Conservation (phyloP, 2,329 filamentous ascomycete species). For the Canariomyces notabilis region DNA sequence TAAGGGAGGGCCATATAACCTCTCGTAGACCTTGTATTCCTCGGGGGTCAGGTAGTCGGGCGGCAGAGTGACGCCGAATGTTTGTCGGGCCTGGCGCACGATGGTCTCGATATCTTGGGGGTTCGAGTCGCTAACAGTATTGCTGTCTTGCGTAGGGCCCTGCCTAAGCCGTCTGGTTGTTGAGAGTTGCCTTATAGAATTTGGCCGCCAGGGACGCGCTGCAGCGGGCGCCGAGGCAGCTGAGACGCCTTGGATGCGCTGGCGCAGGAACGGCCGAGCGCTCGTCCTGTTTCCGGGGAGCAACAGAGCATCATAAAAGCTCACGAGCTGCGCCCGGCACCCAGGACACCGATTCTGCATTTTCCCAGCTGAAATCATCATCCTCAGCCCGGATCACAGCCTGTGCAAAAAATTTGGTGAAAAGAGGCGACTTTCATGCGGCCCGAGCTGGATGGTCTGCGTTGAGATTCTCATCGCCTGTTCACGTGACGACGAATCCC, state of each 20-base stretch:
- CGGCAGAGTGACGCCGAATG: slow-evolving; percentile 73
- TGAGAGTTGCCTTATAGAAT: slow-evolving; percentile 20
- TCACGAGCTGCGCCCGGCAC: slow-evolving; percentile 35
- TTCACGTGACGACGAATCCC: slow-evolving; percentile 11
- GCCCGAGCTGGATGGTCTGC: slow-evolving; percentile 11
- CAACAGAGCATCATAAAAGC: slow-evolving; percentile 34
- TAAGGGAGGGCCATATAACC: slow-evolving; percentile 73
- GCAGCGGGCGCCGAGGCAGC: slow-evolving; percentile 4
- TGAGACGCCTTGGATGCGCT: slow-evolving; percentile 3
- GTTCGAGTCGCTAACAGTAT: neutral
- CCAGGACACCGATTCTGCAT: slow-evolving; percentile 34
- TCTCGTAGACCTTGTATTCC: slow-evolving; percentile 71
- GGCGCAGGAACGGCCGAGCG: slow-evolving; percentile 15
- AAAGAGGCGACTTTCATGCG: slow-evolving; percentile 8
- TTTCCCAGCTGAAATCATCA: slow-evolving; percentile 37
- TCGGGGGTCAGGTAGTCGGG: slow-evolving; percentile 62
- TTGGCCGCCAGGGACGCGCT: slow-evolving; percentile 11
- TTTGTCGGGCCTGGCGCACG: slow-evolving; percentile 66
- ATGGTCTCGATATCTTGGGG: slow-evolving; percentile 50
- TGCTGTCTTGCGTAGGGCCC: slow-evolving; percentile 3
- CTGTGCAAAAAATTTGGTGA: slow-evolving; percentile 4
- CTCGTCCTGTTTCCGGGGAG: slow-evolving; percentile 19
- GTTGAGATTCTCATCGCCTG: neutral
- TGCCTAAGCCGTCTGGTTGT: slow-evolving; percentile 17
- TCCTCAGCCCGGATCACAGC: slow-evolving; percentile 11